Conservation (phyloP, 148 eudicot species). For the Tetragonia tetragonoides region DNA sequence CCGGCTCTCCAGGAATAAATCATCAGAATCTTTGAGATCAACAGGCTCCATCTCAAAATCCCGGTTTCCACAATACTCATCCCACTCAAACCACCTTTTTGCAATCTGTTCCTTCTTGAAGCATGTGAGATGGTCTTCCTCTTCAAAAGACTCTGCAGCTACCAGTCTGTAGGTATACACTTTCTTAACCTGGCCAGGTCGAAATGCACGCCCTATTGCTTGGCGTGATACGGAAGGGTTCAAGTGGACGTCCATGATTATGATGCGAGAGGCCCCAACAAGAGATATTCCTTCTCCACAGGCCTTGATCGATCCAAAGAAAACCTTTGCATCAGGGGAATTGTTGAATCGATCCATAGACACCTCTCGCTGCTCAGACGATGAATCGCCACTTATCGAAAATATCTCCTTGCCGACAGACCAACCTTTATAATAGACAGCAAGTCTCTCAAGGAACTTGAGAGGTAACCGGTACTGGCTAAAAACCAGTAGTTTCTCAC, state of each 20-base stretch:
- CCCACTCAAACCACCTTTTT: slow-evolving; percentile 95
- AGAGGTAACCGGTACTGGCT: slow-evolving; percentile 76
- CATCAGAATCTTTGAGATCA: slow-evolving; percentile 57
- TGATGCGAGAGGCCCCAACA: slow-evolving; percentile 93
- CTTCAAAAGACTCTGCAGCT: slow-evolving; percentile 78
- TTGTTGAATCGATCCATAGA: slow-evolving; percentile 75
- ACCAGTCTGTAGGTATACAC: slow-evolving; percentile 67
- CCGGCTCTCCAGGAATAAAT: slow-evolving; percentile 57
- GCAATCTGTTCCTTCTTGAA: slow-evolving; percentile 83
- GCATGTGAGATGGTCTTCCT: slow-evolving; percentile 72
- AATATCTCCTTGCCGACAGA: slow-evolving; percentile 59
- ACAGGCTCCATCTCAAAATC: slow-evolving; percentile 58
- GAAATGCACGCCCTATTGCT: slow-evolving; percentile 92
- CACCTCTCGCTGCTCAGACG: slow-evolving; percentile 53
- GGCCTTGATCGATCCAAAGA: slow-evolving; percentile 91
- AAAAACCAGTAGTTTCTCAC: slow-evolving; percentile 78
- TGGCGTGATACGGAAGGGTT: slow-evolving; percentile 94
- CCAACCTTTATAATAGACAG: slow-evolving; percentile 55
- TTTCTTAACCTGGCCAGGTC: slow-evolving; percentile 83
- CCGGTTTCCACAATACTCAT: slow-evolving; percentile 42
- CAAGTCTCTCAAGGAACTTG: slow-evolving; percentile 65
- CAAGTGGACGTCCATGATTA: slow-evolving; percentile 73
- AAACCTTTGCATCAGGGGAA: slow-evolving; percentile 69
- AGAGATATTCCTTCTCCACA: slow-evolving; percentile 96
- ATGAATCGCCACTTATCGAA: slow-evolving; percentile 66